These are phyloP conservation scores for Diaporthe sp. DNA, from an alignment of 2,329 filamentous ascomycete species.

Conservation along the genomic window DNA sequence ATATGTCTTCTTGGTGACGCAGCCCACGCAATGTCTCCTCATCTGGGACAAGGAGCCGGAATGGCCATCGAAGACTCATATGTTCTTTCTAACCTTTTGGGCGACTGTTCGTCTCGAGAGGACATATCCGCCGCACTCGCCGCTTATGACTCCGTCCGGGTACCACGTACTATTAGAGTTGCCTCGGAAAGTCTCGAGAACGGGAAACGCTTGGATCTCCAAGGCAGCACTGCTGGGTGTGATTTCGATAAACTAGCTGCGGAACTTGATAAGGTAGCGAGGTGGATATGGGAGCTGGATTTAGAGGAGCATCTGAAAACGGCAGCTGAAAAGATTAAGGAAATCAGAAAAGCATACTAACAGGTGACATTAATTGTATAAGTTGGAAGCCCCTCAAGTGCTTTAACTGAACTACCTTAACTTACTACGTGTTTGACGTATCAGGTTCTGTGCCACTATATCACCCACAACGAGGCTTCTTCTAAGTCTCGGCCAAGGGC, in stretches of 20 bases:
- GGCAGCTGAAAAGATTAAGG: neutral
- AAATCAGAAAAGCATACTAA: neutral
- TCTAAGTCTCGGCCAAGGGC: neutral
- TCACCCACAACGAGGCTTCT: neutral
- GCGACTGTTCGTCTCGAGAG: neutral
- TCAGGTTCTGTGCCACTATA: neutral
- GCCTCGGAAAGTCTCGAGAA: conserved; percentile 9
- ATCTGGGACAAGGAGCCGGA: conserved; percentile 26
- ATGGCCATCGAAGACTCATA: conserved; percentile 30
- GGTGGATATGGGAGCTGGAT: conserved; percentile 30
- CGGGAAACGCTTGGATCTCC: conserved; percentile 13
- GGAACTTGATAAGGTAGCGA: neutral
- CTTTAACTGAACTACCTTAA: neutral
- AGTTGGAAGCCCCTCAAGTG: neutral
- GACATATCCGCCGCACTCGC: conserved; percentile 12
- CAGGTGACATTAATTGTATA: neutral
- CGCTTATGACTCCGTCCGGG: conserved; percentile 26
- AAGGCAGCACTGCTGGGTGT: conserved; percentile 14
- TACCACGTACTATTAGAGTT: conserved; percentile 3
- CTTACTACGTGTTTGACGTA: neutral
- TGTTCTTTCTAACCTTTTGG: conserved; percentile 10
- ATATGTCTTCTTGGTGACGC: conserved; percentile 29
- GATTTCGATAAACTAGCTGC: conserved; percentile 16
- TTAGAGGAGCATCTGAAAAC: conserved; percentile 12
- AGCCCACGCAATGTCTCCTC: conserved; percentile 25